phyloP scores from a whole-genome alignment of 169 alveolate genomes.

The Plasmodium yoelii region DNA sequence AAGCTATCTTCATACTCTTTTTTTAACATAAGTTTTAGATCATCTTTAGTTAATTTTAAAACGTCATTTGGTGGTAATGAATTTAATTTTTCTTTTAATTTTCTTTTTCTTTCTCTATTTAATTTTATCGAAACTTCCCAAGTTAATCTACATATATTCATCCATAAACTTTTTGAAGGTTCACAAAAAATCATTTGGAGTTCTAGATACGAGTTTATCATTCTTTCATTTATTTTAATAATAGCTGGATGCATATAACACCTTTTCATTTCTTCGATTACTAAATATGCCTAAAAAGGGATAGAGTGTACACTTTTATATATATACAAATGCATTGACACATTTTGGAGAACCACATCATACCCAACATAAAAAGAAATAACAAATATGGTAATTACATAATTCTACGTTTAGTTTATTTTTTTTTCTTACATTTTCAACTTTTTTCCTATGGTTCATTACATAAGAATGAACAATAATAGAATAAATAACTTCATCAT shows the following conservation, averaged over 20 bases:
- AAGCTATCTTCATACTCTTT: constrained; percentile 67
- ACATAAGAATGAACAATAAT: constrained; percentile 83
- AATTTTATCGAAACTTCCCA: constrained; percentile 82
- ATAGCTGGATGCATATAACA: constrained; percentile 87
- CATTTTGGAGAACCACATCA: no score
- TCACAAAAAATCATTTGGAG: constrained; percentile 84
- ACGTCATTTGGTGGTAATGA: constrained; percentile 62
- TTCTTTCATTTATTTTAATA: constrained; percentile 83
- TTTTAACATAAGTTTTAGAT: constrained; percentile 39
- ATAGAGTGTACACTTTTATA: constrained; percentile 1
- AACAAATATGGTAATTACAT: no score
- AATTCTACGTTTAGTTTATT: no score
- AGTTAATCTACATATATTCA: constrained; percentile 79
- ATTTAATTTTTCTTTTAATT: constrained; percentile 46
- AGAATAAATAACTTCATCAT: constrained; percentile 89
- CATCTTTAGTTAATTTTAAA: constrained; percentile 60
- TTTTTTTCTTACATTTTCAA: constrained; percentile 77
- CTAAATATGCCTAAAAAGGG: constrained; percentile 82
- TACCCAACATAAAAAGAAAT: no score
- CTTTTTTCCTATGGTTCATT: constrained; percentile 80
- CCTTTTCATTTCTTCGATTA: constrained; percentile 89
- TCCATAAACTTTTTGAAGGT: constrained; percentile 84
- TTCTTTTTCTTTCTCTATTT: constrained; percentile 69
- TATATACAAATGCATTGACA: no score
- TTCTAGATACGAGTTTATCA: constrained; percentile 85